phyloP scores from a whole-genome alignment of 768 basidiomycete genomes.

The Melanogaster broomeanus region DNA sequence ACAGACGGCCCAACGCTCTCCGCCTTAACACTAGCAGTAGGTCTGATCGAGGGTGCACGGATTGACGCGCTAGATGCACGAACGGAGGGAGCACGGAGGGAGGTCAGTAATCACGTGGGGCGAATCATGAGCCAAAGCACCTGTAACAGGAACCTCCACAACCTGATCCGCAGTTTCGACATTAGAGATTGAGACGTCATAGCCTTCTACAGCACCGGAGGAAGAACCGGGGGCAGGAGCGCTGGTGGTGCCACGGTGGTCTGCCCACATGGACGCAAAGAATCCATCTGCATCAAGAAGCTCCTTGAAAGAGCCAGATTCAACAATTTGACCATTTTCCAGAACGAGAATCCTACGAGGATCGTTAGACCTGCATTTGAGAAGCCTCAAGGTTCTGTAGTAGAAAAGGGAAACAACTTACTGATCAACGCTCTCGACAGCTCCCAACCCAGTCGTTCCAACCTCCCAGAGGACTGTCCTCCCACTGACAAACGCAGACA shows the following conservation, averaged over 20 bases:
- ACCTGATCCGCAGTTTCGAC: constrained; percentile 12
- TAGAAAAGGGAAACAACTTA: constrained; percentile 32
- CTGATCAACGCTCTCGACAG: constrained; percentile 63
- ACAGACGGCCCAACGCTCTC: constrained; percentile 30
- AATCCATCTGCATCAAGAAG: constrained; percentile 68
- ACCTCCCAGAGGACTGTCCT: constrained; percentile 33
- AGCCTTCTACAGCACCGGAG: constrained; percentile 24
- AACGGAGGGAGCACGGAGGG: constrained; percentile 18
- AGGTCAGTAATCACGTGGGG: constrained; percentile 13
- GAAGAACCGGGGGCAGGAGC: constrained; percentile 38
- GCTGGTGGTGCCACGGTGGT: constrained; percentile 69
- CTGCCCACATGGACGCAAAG: constrained; percentile 88
- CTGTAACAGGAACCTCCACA: constrained; percentile 22
- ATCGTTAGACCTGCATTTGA: not conserved
- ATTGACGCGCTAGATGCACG: constrained; percentile 16
- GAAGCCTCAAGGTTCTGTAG: too few species aligned
- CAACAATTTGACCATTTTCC: constrained; percentile 85
- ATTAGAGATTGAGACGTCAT: constrained; percentile 25
- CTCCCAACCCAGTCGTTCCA: constrained; percentile 28
- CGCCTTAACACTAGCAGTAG: constrained; percentile 18
- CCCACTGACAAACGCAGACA: constrained; percentile 8
- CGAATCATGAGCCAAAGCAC: constrained; percentile 10
- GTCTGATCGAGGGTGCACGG: constrained; percentile 23
- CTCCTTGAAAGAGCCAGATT: constrained; percentile 79
- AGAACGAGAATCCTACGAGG: constrained; percentile 79